Evolutionary conservation across 129 eudicot species (phyloP), one percentile per base, ranked within the genome.

Genomic region (Silybum marianum): DNA sequence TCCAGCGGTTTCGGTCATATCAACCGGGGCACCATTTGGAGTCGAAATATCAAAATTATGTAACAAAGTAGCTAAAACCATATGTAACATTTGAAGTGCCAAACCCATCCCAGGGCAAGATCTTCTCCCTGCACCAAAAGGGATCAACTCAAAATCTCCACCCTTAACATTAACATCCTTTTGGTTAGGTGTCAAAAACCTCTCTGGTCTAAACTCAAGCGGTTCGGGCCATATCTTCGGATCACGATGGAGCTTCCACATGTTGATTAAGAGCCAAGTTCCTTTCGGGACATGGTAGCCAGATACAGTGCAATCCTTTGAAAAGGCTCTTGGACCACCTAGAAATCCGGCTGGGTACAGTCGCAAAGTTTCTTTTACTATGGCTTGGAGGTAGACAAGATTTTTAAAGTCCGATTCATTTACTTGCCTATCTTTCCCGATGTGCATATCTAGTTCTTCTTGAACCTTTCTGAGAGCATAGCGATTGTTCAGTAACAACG

Each of bases 381-480:
- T 5, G 16, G 81, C 81, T 46, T 75, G 72, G 38, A 82, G 76
- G 65, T 82, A 82, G 76, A 75, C 70, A 10, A 82, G 60, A 36
- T 90, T 80, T 4, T 86, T 26, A 23, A 91, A 42, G 67, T 90
- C 93, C 1, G 89, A 74, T 62, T 93, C 96, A 9, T 75, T 74
- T 1, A 91, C 87, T 16, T 71, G 81, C 83, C 93, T 88, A 71
- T 93, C 71, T 73, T 73, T 76, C 21, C 96, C 96, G 0, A 91
- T 87, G 2, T 90, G 74, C n/a, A 16, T 84, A 81, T 93, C 96
- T 21, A 93, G 73, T 82, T 93, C 98, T 10, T 82, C 81, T 21
- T 91, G 93, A 67, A 84, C 88, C 76, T 10, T 76, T 24, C 4
- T 76, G 2, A 58, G 71, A 32, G 51, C 70, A 58, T 58, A 42